Base-by-base conservation (phyloP, 2,329 filamentous ascomycete species). In the Sordariomycetes sp. region DNA sequence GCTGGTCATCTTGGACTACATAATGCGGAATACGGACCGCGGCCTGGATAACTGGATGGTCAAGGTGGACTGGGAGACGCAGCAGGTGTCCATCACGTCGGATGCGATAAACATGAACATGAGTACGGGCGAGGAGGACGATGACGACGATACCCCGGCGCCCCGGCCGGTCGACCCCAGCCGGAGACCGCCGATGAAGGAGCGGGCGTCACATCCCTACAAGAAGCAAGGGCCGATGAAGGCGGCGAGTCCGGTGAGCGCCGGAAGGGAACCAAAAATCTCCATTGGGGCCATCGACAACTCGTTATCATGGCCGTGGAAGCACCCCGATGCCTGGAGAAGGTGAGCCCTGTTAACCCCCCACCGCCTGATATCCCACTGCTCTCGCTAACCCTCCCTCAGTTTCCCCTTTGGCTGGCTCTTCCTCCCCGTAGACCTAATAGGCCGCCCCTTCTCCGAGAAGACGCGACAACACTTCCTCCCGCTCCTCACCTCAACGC, bases 1-100 rank as follows among this genome's bases (percentile, higher is more conserved):
- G 70, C 77, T 99, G 8, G 95, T 99, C 24, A 95, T 99, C 65
- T 72, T 99, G 62, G 94, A 99, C 71, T 99, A 99, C 68, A 95
- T 99, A 61, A 99, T 99, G 94, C 84, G 94, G 59, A 99, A 99
- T 67, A 99, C 94, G 1, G 94, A 99, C 69, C 82, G 94, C 71
- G 94, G 94, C 1, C 76, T 96, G 58, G 94, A 99, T 69, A 99
- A 99, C 65, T 99, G 94, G 94, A 99, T 99, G 94, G 90, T 99
- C 67, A 94, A 90, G 69, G 89, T 99, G 35, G 91, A 99, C 69
- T 89, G 85, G 78, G 81, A 90, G 63, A 84, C 81, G 2, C 84
- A 94, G 65, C 81, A 87, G 64, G 92, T 94, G 13, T 89, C 87
- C 8, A 89, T 99, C 62, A 85, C 87, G 17, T 90, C 90, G 0